phyloP scores from a whole-genome alignment of 1,284 basidiomycete genomes.

The Volvariella surrecta region DNA sequence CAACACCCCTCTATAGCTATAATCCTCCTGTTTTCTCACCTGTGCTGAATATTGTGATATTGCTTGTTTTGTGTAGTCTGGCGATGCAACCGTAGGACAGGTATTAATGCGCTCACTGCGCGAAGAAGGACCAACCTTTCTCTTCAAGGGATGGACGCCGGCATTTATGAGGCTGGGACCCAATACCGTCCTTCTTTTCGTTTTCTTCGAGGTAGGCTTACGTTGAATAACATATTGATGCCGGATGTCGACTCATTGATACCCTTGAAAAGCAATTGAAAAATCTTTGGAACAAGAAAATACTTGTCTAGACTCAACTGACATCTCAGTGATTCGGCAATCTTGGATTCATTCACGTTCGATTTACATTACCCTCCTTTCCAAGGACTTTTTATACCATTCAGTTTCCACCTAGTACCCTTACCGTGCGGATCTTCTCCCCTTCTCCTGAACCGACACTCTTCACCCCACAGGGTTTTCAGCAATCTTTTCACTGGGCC shows the following conservation, averaged over 20 bases:
- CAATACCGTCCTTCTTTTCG: slow-evolving; percentile 78
- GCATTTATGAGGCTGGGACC: slow-evolving; percentile 81
- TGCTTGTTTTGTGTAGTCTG: no score
- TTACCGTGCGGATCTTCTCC: no score
- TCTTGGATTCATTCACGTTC: no score
- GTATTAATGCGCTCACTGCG: slow-evolving; percentile 50
- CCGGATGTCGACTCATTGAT: neutral
- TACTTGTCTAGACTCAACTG: no score
- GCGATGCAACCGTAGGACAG: slow-evolving; percentile 35
- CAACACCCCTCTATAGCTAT: slow-evolving; percentile 3
- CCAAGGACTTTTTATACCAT: no score
- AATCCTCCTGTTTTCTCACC: slow-evolving; percentile 4
- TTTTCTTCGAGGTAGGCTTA: slow-evolving; percentile 66
- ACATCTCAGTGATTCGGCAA: no score
- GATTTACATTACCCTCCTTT: no score
- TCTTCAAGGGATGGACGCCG: slow-evolving; percentile 88
- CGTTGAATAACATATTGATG: no score
- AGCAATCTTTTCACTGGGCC: no score
- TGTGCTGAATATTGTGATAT: neutral
- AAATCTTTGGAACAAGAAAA: slow-evolving; percentile 8
- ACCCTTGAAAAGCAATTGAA: slow-evolving; percentile 54
- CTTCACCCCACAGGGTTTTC: no score
- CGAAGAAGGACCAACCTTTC: slow-evolving; percentile 73
- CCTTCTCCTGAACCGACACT: no score
- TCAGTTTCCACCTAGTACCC: no score